These are phyloP conservation scores for Calonectria hawksworthii DNA, from an alignment of 2,329 filamentous ascomycete species.

Conservation along the genomic window DNA sequence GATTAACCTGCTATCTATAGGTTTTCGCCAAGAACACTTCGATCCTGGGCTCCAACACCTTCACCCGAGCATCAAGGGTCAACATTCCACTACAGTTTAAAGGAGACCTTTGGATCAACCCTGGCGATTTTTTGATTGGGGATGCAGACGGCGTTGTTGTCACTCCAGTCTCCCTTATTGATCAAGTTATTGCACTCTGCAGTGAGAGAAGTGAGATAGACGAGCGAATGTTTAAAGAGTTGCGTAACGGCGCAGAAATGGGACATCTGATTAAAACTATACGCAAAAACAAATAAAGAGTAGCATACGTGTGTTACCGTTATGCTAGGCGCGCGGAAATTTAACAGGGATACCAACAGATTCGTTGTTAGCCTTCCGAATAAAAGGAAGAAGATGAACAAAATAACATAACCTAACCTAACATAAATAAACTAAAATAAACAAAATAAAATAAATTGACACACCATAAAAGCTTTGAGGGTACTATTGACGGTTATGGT, in stretches of 20 bases:
- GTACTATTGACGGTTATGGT: no score
- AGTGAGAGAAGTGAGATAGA: slow-evolving; percentile 47
- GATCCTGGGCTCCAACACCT: slow-evolving; percentile 48
- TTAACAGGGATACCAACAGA: no score
- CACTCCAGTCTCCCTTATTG: slow-evolving; percentile 37
- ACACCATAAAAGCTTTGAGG: no score
- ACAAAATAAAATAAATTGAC: no score
- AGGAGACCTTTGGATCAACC: slow-evolving; percentile 47
- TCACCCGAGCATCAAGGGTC: slow-evolving; percentile 45
- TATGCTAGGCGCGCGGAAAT: no score
- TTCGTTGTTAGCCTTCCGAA: no score
- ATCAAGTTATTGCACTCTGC: slow-evolving; percentile 46
- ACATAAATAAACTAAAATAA: no score
- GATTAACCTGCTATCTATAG: slow-evolving; percentile 16
- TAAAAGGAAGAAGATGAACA: no score
- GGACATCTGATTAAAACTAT: slow-evolving; percentile 23
- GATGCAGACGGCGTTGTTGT: slow-evolving; percentile 49
- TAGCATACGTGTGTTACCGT: no score
- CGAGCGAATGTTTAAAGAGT: slow-evolving; percentile 40
- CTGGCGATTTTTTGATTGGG: slow-evolving; percentile 46
- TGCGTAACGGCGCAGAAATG: slow-evolving; percentile 28
- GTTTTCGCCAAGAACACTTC: slow-evolving; percentile 47
- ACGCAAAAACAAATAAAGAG: slow-evolving; percentile 21
- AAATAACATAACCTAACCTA: no score
- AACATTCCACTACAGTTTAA: slow-evolving; percentile 47